Conservation (phyloP, 148 eudicot genomes). For the Cornus suecica region DNA sequence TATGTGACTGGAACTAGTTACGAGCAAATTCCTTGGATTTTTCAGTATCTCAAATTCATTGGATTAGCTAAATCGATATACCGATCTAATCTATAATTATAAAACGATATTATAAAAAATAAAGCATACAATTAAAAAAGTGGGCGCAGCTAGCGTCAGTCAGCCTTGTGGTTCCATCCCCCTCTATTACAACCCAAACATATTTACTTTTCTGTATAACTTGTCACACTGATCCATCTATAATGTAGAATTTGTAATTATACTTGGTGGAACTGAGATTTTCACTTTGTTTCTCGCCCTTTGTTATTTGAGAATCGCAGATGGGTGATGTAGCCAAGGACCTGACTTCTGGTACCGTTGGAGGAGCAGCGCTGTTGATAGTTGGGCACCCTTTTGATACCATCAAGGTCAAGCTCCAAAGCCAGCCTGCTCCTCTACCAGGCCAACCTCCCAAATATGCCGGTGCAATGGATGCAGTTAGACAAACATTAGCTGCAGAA, state of each 20-base stretch:
- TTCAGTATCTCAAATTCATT: no score
- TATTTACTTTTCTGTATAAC: neutral
- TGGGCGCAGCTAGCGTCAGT: no score
- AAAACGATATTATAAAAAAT: no score
- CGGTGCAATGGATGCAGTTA: constrained; percentile 90
- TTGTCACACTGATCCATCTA: neutral
- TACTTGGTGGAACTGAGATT: neutral
- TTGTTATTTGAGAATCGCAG: constrained; percentile 22
- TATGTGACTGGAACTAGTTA: no score
- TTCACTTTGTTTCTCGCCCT: neutral
- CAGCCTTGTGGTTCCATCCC: no score
- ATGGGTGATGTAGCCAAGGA: constrained; percentile 97
- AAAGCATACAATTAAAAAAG: no score
- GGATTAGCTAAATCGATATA: no score
- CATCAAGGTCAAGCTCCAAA: constrained; percentile 95
- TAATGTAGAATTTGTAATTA: no score
- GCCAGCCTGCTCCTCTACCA: constrained; percentile 86
- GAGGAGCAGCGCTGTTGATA: constrained; percentile 87
- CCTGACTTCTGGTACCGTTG: constrained; percentile 81
- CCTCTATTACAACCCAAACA: neutral
- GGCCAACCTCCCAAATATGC: constrained; percentile 76
- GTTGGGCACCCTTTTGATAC: constrained; percentile 98
- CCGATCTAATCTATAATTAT: no score
- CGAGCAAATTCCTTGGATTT: no score
- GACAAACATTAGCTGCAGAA: constrained; percentile 81